Percentiles rank a stretch among this genome's conserved stretches.
phyloP scores from a whole-genome alignment of 164 flowering plant genomes.

The Magnolia changhungtana region DNA sequence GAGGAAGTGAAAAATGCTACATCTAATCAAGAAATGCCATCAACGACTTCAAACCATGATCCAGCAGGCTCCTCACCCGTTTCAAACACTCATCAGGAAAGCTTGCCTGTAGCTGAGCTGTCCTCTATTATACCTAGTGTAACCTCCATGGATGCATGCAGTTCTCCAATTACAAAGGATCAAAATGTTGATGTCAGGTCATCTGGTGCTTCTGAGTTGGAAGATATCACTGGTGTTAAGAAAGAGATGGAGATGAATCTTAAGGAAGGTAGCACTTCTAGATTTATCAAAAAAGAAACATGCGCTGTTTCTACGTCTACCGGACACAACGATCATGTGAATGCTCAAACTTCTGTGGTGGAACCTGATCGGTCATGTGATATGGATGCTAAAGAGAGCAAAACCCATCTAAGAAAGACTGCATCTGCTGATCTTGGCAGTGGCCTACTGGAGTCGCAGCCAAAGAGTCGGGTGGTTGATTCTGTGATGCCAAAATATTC shows the following conservation, averaged over 20 bases:
- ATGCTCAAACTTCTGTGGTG: slow-evolving; percentile 15
- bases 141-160: not conserved
- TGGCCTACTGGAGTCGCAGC: slow-evolving; percentile 22
- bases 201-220: slow-evolving; percentile 16
- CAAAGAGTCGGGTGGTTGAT: slow-evolving; percentile 23
- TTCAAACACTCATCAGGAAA: slow-evolving; percentile 5
- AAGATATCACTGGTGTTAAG: slow-evolving; percentile 17
- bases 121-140: slow-evolving; percentile 3
- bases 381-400: slow-evolving; percentile 23
- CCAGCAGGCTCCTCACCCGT: slow-evolving; percentile 6
- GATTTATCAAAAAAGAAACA: slow-evolving; percentile 12
- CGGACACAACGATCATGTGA: slow-evolving; percentile 18
- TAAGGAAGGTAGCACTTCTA: slow-evolving; percentile 18
- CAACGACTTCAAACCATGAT: slow-evolving; percentile 1
- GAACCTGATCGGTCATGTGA: slow-evolving; percentile 19
- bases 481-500: slow-evolving; percentile 7
- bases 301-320: slow-evolving; percentile 16
- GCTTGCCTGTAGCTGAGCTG: slow-evolving; percentile 1
- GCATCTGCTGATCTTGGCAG: slow-evolving; percentile 6
- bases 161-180: not conserved
- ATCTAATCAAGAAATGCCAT: slow-evolving; percentile 8
- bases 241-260: slow-evolving; percentile 15
- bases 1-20: slow-evolving; percentile 6
- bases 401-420: slow-evolving; percentile 3
- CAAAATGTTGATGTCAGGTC: not conserved